These are phyloP conservation scores for Xylariaceae sp. DNA, from an alignment of 2,329 filamentous ascomycete genomes.

Conservation along the genomic window DNA sequence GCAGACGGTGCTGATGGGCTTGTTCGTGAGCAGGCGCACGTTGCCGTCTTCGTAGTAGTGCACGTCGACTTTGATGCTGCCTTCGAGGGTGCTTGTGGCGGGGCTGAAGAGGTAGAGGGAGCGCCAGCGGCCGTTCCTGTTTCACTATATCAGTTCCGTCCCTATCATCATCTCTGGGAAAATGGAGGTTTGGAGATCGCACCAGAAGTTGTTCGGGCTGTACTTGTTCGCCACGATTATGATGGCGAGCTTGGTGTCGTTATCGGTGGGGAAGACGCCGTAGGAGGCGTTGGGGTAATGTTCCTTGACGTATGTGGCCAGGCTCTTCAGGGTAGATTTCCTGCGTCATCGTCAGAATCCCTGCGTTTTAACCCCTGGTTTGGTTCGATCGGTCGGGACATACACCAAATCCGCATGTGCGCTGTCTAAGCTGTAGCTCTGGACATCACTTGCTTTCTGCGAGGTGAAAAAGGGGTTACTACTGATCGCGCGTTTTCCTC, in stretches of 20 bases:
- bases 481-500: no score
- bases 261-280: slow-evolving; percentile 75
- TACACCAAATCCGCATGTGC: slow-evolving; percentile 75
- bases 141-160: no score
- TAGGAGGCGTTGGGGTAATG: slow-evolving; percentile 81
- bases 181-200: no score
- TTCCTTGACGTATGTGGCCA: slow-evolving; percentile 72
- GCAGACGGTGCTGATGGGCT: slow-evolving; percentile 61
- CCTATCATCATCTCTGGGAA: no score
- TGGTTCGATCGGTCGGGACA: no score
- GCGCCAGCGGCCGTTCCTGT: slow-evolving; percentile 97
- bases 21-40: slow-evolving; percentile 85
- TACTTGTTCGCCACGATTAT: slow-evolving; percentile 93
- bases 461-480: slow-evolving; percentile 6
- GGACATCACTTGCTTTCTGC: slow-evolving; percentile 74
- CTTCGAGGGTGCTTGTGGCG: slow-evolving; percentile 61
- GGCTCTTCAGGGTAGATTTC: slow-evolving; percentile 75
- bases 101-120: slow-evolving; percentile 77
- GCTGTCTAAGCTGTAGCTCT: slow-evolving; percentile 75
- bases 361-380: no score
- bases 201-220: slow-evolving; percentile 95
- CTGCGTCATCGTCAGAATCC: slow-evolving; percentile 45
- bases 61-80: slow-evolving; percentile 85
- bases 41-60: slow-evolving; percentile 99
- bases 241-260: slow-evolving; percentile 71